Evolutionary conservation across 371 early-diverging fungal genomes (phyloP).

Genomic region (Mucor indicus): DNA sequence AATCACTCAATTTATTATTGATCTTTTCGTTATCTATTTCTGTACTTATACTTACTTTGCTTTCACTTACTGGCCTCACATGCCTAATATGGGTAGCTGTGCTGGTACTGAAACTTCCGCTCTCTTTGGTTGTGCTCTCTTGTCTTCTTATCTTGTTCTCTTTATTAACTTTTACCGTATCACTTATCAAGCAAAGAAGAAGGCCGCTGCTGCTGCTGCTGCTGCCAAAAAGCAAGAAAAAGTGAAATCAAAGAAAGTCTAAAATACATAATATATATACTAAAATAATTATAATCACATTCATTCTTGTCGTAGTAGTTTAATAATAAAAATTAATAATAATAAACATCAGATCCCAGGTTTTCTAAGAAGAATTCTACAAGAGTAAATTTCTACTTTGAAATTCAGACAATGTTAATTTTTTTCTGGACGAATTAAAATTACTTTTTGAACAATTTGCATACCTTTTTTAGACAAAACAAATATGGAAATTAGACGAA

Average conservation of each 20-base stretch:
- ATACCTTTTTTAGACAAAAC: no score
- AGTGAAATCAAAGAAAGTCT: slow-evolving; percentile 45
- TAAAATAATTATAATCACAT: no score
- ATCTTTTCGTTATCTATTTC: slow-evolving; percentile 75
- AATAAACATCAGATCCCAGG: no score
- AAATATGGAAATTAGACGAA: no score
- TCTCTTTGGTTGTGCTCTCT: slow-evolving; percentile 74
- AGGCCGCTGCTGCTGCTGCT: slow-evolving; percentile 27
- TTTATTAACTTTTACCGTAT: slow-evolving; percentile 88
- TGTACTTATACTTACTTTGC: slow-evolving; percentile 81
- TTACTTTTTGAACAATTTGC: no score
- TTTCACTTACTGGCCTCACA: slow-evolving; percentile 61
- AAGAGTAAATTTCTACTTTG: no score
- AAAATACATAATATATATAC: no score
- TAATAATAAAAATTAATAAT: no score
- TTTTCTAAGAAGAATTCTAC: no score
- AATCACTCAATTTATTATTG: slow-evolving; percentile 87
- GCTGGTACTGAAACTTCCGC: slow-evolving; percentile 80
- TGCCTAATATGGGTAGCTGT: slow-evolving; percentile 76
- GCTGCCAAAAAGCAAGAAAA: slow-evolving; percentile 15
- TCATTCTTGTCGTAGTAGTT: no score
- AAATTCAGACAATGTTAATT: no score
- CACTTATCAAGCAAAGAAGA: slow-evolving; percentile 71
- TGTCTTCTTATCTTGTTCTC: slow-evolving; percentile 80
- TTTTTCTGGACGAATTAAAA: no score